Evolutionary conservation across 441 rosid species (phyloP).

Genomic region (Lepidium campestre): DNA sequence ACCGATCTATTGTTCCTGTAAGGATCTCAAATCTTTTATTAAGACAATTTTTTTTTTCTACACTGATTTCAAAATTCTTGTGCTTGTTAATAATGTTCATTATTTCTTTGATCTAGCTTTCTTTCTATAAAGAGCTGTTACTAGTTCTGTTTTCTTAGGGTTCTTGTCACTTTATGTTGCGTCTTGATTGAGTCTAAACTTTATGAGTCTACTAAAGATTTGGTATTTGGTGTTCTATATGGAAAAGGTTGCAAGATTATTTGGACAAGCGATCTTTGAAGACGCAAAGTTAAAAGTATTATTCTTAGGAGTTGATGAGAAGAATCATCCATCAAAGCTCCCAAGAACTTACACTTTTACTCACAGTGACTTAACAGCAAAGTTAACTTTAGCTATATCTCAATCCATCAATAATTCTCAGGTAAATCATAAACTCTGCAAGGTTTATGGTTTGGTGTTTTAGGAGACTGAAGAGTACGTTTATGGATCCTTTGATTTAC

Average conservation of each 20-base stretch:
- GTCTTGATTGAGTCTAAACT: neutral
- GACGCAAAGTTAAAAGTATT: conserved; percentile 82
- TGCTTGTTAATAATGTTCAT: neutral
- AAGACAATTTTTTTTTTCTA: neutral
- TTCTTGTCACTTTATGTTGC: neutral
- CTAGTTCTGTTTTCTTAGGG: neutral
- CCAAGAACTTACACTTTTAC: conserved; percentile 90
- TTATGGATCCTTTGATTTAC: neutral
- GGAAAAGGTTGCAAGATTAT: conserved; percentile 67
- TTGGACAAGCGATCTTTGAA: conserved; percentile 91
- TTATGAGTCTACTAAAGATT: neutral
- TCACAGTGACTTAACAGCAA: conserved; percentile 76
- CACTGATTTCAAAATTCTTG: neutral
- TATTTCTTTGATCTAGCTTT: neutral
- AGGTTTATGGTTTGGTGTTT: neutral
- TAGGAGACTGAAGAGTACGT: neutral
- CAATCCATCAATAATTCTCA: conserved; percentile 84
- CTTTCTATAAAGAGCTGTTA: neutral
- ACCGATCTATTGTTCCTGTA: conserved; percentile 49
- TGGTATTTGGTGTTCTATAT: neutral
- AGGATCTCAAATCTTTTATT: neutral
- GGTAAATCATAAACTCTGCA: conserved; percentile 34
- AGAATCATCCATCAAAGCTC: conserved; percentile 80
- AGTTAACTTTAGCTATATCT: conserved; percentile 74
- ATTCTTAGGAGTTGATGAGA: conserved; percentile 83